Conservation (phyloP, 2,329 filamentous ascomycete genomes). For the Macrophomina pseudophaseolina region DNA sequence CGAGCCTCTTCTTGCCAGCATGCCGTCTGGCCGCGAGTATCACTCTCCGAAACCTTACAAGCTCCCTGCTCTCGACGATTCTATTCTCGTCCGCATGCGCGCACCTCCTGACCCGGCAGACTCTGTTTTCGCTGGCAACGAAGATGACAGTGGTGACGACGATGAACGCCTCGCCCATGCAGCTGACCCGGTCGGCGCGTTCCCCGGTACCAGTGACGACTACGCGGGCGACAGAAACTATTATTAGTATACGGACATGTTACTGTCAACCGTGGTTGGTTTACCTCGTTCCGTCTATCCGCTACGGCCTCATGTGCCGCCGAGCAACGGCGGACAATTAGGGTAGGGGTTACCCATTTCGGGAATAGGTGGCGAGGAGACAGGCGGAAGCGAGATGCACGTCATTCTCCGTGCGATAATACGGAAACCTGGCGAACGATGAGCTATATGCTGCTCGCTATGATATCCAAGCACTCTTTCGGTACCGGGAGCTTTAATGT, state of each 20-base stretch:
- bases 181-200: conserved; percentile 36
- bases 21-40: conserved; percentile 89
- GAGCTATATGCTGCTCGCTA: too few species aligned
- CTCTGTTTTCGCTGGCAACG: conserved; percentile 35
- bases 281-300: background rate
- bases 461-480: too few species aligned
- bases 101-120: conserved; percentile 60
- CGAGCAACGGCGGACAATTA: background rate
- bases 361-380: too few species aligned
- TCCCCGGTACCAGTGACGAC: conserved; percentile 42
- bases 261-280: too few species aligned
- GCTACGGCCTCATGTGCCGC: background rate
- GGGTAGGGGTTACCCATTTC: too few species aligned
- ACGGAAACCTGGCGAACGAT: too few species aligned
- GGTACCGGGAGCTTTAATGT: too few species aligned
- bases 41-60: conserved; percentile 72
- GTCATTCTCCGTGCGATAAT: too few species aligned
- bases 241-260: background rate
- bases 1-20: conserved; percentile 72
- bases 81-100: conserved; percentile 64
- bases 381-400: too few species aligned
- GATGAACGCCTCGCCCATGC: conserved; percentile 31
- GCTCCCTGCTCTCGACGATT: conserved; percentile 67
- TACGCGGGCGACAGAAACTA: conserved; percentile 32
- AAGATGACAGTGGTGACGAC: conserved; percentile 46